phyloP scores from a whole-genome alignment of 2,329 filamentous ascomycete species.

The Rutstroemia sp. region DNA sequence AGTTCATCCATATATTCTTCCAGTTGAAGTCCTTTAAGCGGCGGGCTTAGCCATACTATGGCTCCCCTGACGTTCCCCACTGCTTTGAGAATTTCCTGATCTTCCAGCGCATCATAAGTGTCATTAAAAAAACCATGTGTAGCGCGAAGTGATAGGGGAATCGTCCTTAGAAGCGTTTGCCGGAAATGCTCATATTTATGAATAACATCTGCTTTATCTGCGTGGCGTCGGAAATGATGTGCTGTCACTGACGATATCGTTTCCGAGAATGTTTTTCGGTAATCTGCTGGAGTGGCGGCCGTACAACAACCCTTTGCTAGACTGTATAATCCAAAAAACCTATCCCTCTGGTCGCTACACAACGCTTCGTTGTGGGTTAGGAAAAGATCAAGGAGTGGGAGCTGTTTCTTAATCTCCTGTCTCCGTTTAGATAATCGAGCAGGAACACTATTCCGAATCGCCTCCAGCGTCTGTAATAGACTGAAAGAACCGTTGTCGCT shows the following conservation, averaged over 20 bases:
- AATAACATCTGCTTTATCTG: slow-evolving; percentile 5
- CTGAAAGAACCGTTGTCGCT: background rate
- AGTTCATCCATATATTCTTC: background rate
- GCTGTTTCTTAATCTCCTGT: background rate
- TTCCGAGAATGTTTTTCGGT: slow-evolving; percentile 5
- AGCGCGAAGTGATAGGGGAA: background rate
- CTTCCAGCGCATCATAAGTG: background rate
- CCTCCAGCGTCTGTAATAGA: slow-evolving; percentile 2
- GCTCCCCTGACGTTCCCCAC: slow-evolving; percentile 5
- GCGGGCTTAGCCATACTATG: slow-evolving; percentile 2
- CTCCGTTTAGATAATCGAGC: slow-evolving; percentile 1
- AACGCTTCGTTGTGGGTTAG: slow-evolving; percentile 7
- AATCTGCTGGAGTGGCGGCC: slow-evolving; percentile 4
- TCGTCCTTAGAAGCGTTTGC: background rate
- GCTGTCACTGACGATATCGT: slow-evolving; percentile 1
- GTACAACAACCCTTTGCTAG: slow-evolving; percentile 6
- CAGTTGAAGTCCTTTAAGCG: background rate
- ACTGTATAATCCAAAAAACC: slow-evolving; percentile 7
- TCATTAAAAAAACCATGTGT: background rate
- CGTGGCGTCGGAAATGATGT: slow-evolving; percentile 2
- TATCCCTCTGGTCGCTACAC: slow-evolving; percentile 7
- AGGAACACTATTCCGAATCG: slow-evolving; percentile 1
- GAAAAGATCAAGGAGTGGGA: slow-evolving; percentile 6
- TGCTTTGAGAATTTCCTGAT: slow-evolving; percentile 1
- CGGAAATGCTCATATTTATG: slow-evolving; percentile 2